Conservation (phyloP, 169 alveolate species). For the Eimeria maxima region DNA sequence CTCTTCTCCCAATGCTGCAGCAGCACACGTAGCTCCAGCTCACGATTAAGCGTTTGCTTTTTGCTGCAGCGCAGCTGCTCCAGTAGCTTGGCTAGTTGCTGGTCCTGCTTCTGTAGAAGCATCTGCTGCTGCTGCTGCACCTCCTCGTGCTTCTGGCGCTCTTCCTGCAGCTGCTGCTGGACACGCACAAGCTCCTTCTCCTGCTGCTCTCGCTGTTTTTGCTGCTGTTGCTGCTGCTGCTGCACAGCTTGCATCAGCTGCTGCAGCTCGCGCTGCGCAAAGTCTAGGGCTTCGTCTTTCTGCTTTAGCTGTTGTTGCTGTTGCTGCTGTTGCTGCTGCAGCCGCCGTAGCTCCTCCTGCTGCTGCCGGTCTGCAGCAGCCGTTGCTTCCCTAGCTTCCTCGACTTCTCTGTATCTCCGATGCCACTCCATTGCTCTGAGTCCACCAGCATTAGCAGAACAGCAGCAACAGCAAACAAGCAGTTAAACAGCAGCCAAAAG, state of each 20-base stretch:
- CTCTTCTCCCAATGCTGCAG: constrained; percentile 16
- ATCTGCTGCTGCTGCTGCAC: constrained; percentile 15
- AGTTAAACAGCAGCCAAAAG: neutral
- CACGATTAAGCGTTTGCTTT: neutral
- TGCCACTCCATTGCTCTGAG: constrained; percentile 11
- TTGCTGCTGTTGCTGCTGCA: constrained; percentile 26
- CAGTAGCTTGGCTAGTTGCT: neutral
- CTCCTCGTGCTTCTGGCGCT: constrained; percentile 2
- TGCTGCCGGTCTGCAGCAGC: constrained; percentile 45
- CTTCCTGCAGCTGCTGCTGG: neutral
- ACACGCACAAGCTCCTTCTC: neutral
- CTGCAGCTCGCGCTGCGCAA: constrained; percentile 34
- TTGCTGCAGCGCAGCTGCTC: constrained; percentile 25
- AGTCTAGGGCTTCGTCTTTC: constrained; percentile 19
- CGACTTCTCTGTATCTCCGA: neutral
- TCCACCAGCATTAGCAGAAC: neutral
- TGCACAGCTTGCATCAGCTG: constrained; percentile 33
- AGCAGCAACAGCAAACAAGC: neutral
- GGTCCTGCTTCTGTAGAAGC: neutral
- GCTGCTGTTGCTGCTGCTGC: constrained; percentile 46
- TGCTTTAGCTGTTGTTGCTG: constrained; percentile 25
- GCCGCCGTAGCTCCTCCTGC: neutral
- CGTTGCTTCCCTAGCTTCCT: neutral
- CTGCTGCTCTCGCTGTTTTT: neutral
- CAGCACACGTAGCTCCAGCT: neutral